phyloP scores from a whole-genome alignment of 441 rosid genomes.

The Metrosideros polymorpha region DNA sequence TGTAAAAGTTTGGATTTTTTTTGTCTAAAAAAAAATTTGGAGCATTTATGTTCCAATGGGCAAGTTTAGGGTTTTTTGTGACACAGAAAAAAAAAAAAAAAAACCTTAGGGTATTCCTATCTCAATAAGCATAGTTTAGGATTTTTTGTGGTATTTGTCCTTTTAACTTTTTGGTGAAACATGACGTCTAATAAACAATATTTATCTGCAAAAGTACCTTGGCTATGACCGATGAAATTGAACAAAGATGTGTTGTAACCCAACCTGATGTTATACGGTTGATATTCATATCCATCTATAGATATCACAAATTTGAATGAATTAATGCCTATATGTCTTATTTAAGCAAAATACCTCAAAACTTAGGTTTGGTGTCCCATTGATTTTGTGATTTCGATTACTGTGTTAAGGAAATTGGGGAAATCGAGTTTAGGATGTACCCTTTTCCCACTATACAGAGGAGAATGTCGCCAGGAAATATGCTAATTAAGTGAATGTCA shows the following conservation, averaged over 20 bases:
- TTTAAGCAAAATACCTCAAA: neutral
- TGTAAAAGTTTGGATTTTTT: no score
- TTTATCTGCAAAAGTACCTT: neutral
- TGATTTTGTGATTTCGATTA: neutral
- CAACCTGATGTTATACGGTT: neutral
- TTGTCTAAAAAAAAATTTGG: no score
- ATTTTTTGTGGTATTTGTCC: no score
- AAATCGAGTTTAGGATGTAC: neutral
- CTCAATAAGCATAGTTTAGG: no score
- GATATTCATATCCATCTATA: neutral
- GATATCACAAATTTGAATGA: neutral
- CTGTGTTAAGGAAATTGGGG: neutral
- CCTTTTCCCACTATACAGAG: neutral
- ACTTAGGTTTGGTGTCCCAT: neutral
- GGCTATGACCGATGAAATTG: neutral
- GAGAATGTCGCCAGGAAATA: neutral
- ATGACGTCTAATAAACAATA: neutral
- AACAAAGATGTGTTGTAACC: neutral
- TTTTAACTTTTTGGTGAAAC: neutral
- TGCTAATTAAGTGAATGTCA: neutral
- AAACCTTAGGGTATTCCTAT: no score
- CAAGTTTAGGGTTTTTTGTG: no score
- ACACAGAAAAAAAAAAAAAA: no score
- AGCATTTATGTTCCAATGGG: no score
- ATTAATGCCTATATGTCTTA: rapidly evolving